Evolutionary conservation across 345 rosid genomes (phyloP), one percentile per base, ranked within the genome.

Genomic region (Rhizophora apiculata): DNA sequence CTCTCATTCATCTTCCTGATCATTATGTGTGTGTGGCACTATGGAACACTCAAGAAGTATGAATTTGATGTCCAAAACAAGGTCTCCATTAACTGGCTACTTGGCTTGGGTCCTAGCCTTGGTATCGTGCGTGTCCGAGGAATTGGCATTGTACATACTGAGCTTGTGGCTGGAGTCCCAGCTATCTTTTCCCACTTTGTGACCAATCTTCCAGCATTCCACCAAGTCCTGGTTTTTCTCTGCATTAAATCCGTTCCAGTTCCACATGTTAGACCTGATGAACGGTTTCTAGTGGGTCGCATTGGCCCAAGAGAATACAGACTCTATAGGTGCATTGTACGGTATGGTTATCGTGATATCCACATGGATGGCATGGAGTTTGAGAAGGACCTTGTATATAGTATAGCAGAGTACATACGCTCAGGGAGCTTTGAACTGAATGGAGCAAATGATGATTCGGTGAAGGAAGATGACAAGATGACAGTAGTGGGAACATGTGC

Each of bases 101-200:
- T 96, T 37, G 67, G 87, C 82, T 79, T 90, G 67, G 87, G 97
- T 51, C 93, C 92, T 6, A 84, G 90, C 71, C 86, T 95, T 1
- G 99, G 99, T 51, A 86, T 96, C 27, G 88, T 88, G 26, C 94
- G 99, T 5, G 96, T 96, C 37, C 89, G 79, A 15, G 98, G 99
- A 37, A 87, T 96, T 0, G 99, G 99, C 59, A 82, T 96, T 62
- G 65, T 92, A 64, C 98, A 96, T 82, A 92, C 98, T 0, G 98
- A 92, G 80, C 91, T 96, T 0, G 98, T 92, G 21, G 85, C 96
- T 0, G 99, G 99, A 67, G 84, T 96, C 76, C 99, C 99, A 0
- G 90, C 97, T 2, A 90, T 96, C 75, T 96, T 92, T 88, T 96
- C 99, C 65, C 99, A 96, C 75, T 92, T 92, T 31, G 97, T 96